Evolutionary conservation across 2,329 filamentous ascomycete genomes (phyloP), one percentile per base, ranked within the genome.

Genomic region (Teratosphaeria zuluensis): DNA sequence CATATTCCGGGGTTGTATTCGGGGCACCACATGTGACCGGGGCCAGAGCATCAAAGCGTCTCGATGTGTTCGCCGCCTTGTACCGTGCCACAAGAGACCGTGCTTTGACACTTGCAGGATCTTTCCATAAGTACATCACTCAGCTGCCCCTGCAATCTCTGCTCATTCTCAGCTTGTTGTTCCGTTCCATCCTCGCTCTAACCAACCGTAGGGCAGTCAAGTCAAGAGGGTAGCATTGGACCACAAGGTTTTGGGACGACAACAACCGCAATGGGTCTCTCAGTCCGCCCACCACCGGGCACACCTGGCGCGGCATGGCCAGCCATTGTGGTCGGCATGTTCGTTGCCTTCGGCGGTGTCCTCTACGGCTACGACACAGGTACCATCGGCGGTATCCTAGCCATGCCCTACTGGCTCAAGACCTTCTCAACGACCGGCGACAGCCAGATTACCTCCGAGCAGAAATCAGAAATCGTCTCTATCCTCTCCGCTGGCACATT

Each of bases 401-500:
- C 72, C 42, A 76, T 76, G 73, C 66, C 63, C 53, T 76, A 71
- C 65, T 76, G 73, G 74, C 64, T 70, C 35, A 61, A 72, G 24
- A 60, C 58, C 1, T 77, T 77, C 66, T 70, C 71, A 3, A 76
- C 73, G 28, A 60, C 60, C 11, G 65, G 64, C 9, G 21, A 35
- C 3, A 62, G 61, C 6, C 62, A 53, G 14, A 68, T 78, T 61
- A 75, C 74, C 4, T 64, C 87, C 16, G 74, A 77, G 24, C 79
- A 92, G 71, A 83, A 85, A 51, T 87, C 89, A 28, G 78, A 88
- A 63, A 87, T 92, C 59, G 89, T 94, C 54, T 88, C 89, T 16
- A 92, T 95, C 63, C 80, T 95, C 51, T 92, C 89, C 61, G 87
- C 86, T 51, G 90, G 90, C 55, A 94, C 89, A 33, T 85, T 89